Evolutionary conservation across 768 basidiomycete species (phyloP).

Genomic region (Hydnum rufescens): DNA sequence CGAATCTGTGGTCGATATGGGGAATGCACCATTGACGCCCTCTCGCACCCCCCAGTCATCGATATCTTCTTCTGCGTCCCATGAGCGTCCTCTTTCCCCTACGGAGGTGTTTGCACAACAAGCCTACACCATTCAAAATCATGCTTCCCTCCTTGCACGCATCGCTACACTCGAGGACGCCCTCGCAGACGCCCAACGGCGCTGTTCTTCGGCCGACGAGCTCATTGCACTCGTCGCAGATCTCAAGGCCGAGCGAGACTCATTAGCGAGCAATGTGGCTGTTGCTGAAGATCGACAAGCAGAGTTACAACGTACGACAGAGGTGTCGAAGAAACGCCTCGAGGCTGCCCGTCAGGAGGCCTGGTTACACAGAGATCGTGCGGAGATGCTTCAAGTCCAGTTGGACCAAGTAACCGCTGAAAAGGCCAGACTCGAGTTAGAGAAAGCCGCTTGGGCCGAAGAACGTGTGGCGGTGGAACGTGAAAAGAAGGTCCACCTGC

Average conservation of each 20-base stretch:
- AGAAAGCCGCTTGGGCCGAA: conserved; percentile 12
- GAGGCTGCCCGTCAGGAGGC: conserved; percentile 67
- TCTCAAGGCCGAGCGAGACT: conserved; percentile 75
- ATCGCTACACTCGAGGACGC: conserved; percentile 66
- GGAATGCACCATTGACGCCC: conserved; percentile 2
- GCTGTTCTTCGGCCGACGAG: conserved; percentile 33
- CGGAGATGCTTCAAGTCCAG: conserved; percentile 19
- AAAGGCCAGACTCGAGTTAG: conserved; percentile 17
- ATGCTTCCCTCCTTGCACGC: conserved; percentile 61
- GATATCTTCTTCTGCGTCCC: conserved; percentile 18
- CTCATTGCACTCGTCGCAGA: conserved; percentile 57
- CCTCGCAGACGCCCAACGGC: conserved; percentile 23
- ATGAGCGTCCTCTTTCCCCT: conserved; percentile 7
- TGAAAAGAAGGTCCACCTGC: conserved; percentile 13
- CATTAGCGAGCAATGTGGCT: conserved; percentile 70
- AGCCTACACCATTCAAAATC: conserved; percentile 70
- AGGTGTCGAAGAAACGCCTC: conserved; percentile 43
- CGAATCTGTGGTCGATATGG: not conserved
- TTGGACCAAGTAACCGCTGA: conserved; percentile 7
- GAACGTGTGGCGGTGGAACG: not conserved
- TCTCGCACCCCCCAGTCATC: conserved; percentile 8
- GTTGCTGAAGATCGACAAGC: conserved; percentile 65
- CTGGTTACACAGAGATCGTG: conserved; percentile 60
- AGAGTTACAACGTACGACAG: conserved; percentile 52
- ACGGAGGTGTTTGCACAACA: conserved; percentile 38